Percentiles rank a stretch among this genome's conserved stretches.
phyloP scores from a whole-genome alignment of 1,284 basidiomycete species.

The Calocybe gambosa region DNA sequence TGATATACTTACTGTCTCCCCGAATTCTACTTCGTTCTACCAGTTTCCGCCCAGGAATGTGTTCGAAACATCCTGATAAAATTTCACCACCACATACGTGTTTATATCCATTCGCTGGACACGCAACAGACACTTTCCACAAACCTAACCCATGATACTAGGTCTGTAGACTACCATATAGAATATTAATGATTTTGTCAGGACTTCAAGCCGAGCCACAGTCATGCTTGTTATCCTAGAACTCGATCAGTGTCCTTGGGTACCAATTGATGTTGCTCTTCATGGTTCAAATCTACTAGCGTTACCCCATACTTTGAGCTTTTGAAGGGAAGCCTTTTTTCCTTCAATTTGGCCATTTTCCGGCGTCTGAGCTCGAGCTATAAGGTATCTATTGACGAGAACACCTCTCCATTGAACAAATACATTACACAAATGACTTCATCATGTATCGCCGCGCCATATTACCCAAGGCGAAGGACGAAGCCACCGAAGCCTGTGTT shows the following conservation, averaged over 20 bases:
- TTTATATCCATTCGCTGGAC: neutral
- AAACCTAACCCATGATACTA: neutral
- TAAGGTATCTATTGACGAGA: too few species aligned
- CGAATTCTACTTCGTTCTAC: neutral
- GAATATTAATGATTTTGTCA: neutral
- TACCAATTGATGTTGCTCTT: too few species aligned
- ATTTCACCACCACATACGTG: neutral
- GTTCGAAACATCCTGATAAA: neutral
- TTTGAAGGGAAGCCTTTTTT: too few species aligned
- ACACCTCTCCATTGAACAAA: neutral
- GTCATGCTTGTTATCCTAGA: too few species aligned
- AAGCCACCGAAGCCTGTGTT: constrained; percentile 6
- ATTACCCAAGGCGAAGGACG: neutral
- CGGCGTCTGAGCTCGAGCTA: too few species aligned
- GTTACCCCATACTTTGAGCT: too few species aligned
- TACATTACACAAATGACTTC: neutral
- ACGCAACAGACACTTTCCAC: neutral
- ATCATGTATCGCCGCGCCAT: neutral
- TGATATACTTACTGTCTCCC: constrained; percentile 23
- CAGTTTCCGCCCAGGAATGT: neutral
- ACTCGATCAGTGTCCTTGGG: too few species aligned
- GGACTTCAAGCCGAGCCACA: too few species aligned
- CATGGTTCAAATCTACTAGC: too few species aligned
- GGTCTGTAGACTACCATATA: neutral
- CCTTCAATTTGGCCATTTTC: too few species aligned